Percentiles rank a stretch among this genome's conserved stretches.
Conservation (phyloP, 176 grass and related monocot species). For the Lolium rigidum region DNA sequence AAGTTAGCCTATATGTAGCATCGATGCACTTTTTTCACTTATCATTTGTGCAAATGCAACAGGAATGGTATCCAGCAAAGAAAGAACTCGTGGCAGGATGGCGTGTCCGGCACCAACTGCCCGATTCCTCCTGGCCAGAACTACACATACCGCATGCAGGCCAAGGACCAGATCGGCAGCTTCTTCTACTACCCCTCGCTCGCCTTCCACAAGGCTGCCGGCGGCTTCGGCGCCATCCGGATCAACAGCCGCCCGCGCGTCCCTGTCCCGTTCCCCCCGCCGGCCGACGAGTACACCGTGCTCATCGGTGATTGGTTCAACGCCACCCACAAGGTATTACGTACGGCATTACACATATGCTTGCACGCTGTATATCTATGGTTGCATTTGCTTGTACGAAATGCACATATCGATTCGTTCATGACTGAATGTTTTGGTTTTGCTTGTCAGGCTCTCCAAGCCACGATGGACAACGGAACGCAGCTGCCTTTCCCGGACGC, state of each 20-base stretch:
- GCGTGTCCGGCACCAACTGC: constrained; percentile 81
- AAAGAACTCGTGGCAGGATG: constrained; percentile 88
- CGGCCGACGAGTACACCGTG: constrained; percentile 64
- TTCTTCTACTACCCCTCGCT: constrained; percentile 98
- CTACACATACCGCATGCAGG: constrained; percentile 80
- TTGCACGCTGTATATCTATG: too few relatives aligned
- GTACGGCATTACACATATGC: too few relatives aligned
- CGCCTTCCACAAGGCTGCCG: constrained; percentile 78
- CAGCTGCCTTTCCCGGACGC: constrained; percentile 59
- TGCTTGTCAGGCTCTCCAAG: constrained; percentile 61
- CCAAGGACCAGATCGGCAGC: constrained; percentile 94
- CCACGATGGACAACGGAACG: constrained; percentile 58
- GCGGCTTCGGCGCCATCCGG: constrained; percentile 70
- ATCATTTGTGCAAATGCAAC: background rate
- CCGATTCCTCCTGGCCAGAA: constrained; percentile 69
- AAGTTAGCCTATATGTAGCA: background rate
- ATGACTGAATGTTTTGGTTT: too few relatives aligned
- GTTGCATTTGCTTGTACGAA: background rate
- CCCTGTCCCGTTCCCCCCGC: constrained; percentile 67
- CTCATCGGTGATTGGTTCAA: constrained; percentile 88
- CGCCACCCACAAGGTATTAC: constrained; percentile 51
- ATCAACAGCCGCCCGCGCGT: constrained; percentile 58
- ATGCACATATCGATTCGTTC: background rate
- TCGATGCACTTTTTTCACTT: background rate
- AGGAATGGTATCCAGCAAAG: constrained; percentile 88